These are phyloP conservation scores for Aciculoconidium aculeatum DNA, from an alignment of 805 yeast genomes.

Conservation along the genomic window DNA sequence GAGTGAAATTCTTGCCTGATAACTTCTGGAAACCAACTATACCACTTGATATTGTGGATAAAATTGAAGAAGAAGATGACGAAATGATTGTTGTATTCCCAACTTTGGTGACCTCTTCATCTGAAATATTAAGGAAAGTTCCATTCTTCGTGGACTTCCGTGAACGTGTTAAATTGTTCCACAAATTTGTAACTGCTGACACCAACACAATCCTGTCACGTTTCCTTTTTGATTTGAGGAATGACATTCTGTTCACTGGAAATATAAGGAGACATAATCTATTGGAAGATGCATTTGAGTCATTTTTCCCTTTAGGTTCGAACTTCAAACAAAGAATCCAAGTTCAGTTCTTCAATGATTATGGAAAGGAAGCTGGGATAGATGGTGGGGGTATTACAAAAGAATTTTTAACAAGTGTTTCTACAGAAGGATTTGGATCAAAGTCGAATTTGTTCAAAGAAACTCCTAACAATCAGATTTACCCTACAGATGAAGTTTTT, in stretches of 20 bases:
- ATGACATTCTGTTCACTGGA: slow-evolving; percentile 38
- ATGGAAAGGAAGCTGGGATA: slow-evolving; percentile 73
- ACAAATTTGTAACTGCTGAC: slow-evolving; percentile 54
- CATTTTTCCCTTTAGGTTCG: slow-evolving; percentile 47
- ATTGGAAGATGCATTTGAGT: slow-evolving; percentile 68
- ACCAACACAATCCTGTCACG: slow-evolving; percentile 9
- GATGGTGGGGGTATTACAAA: slow-evolving; percentile 97
- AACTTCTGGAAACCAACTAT: slow-evolving; percentile 48
- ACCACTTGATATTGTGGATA: slow-evolving; percentile 11
- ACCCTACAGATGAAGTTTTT: slow-evolving; percentile 62
- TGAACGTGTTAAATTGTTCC: slow-evolving; percentile 68
- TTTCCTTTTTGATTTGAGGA: slow-evolving; percentile 11
- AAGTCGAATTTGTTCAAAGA: slow-evolving; percentile 31
- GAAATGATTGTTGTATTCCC: slow-evolving; percentile 1
- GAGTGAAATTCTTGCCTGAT: slow-evolving; percentile 45
- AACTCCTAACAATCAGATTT: slow-evolving; percentile 52
- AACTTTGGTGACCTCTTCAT: slow-evolving; percentile 15
- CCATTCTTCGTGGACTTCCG: slow-evolving; percentile 81
- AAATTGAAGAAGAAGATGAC: slow-evolving; percentile 9
- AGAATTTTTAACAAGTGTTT: slow-evolving; percentile 74
- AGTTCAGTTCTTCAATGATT: slow-evolving; percentile 65
- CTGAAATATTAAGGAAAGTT: slow-evolving; percentile 51
- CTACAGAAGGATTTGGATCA: slow-evolving; percentile 58
- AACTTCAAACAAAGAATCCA: slow-evolving; percentile 53
- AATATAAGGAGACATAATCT: slow-evolving; percentile 62